Conservation (phyloP, 1,284 basidiomycete species). For the Irpex rosettiformis region DNA sequence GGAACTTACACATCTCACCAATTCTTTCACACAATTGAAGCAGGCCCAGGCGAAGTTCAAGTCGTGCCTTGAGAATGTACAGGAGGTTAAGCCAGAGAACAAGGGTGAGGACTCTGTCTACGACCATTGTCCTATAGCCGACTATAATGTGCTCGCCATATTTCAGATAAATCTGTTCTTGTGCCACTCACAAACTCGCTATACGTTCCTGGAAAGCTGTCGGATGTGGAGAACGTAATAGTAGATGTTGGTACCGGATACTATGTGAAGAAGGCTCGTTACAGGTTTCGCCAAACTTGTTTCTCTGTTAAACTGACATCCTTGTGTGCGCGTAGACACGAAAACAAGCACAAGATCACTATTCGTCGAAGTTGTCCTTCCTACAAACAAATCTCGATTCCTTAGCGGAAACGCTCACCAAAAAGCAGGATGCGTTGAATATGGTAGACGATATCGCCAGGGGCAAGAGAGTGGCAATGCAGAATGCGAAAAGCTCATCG, state of each 20-base stretch:
- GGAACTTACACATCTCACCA: slow-evolving; percentile 92
- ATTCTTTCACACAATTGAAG: slow-evolving; percentile 90
- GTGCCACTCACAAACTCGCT: slow-evolving; percentile 93
- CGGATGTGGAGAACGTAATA: slow-evolving; percentile 83
- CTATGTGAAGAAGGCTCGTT: slow-evolving; percentile 86
- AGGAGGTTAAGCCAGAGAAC: slow-evolving; percentile 75
- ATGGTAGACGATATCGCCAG: background rate
- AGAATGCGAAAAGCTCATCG: background rate
- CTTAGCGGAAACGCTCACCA: slow-evolving; percentile 81
- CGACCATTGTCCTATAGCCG: background rate
- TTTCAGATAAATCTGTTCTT: slow-evolving; percentile 78
- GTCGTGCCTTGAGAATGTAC: slow-evolving; percentile 80
- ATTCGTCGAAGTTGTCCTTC: slow-evolving; percentile 73
- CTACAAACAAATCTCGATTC: slow-evolving; percentile 78
- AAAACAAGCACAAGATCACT: slow-evolving; percentile 75
- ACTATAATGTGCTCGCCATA: background rate
- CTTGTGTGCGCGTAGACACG: too few species aligned
- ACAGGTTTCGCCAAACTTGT: background rate
- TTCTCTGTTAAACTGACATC: too few species aligned
- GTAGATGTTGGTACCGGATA: slow-evolving; percentile 97
- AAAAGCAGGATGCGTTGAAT: slow-evolving; percentile 66
- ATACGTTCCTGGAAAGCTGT: slow-evolving; percentile 91
- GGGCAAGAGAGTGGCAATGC: background rate
- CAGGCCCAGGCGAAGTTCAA: slow-evolving; percentile 92
- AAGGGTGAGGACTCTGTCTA: slow-evolving; percentile 46